phyloP scores from a whole-genome alignment of 106 monocot genomes.

The Cymbidium sinense region DNA sequence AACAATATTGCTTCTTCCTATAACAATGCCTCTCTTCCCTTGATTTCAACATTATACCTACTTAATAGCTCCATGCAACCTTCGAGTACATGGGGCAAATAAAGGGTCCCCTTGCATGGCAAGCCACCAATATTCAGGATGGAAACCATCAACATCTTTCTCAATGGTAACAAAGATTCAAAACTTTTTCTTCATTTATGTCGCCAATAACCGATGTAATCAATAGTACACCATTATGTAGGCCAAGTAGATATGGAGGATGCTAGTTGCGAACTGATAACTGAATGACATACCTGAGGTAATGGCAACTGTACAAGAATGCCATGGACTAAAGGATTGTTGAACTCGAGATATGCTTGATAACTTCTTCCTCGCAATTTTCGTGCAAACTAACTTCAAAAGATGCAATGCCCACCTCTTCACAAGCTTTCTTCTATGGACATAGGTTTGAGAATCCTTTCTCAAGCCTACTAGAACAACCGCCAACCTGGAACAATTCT shows the following conservation, averaged over 20 bases:
- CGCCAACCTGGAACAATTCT: conserved; percentile 75
- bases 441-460: conserved; percentile 88
- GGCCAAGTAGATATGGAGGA: background rate
- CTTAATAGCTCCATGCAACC: conserved; percentile 89
- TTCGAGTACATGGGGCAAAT: conserved; percentile 89
- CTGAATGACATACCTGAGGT: conserved; percentile 21
- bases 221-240: background rate
- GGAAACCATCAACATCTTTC: conserved; percentile 98
- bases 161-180: conserved; percentile 78
- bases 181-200: conserved; percentile 83
- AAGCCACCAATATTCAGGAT: conserved; percentile 97
- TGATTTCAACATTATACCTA: conserved; percentile 63
- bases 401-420: conserved; percentile 83
- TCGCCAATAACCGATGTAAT: conserved; percentile 12
- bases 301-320: conserved; percentile 81
- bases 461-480: conserved; percentile 82
- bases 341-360: conserved; percentile 61
- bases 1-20: conserved; percentile 94
- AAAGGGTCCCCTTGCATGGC: conserved; percentile 98
- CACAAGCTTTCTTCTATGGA: conserved; percentile 85
- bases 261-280: background rate
- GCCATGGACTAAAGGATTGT: conserved; percentile 77
- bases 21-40: conserved; percentile 89
- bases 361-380: conserved; percentile 48
- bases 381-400: conserved; percentile 64